These are phyloP conservation scores for Botrytis sinoallii DNA, from an alignment of 2,329 filamentous ascomycete species.

Conservation along the genomic window DNA sequence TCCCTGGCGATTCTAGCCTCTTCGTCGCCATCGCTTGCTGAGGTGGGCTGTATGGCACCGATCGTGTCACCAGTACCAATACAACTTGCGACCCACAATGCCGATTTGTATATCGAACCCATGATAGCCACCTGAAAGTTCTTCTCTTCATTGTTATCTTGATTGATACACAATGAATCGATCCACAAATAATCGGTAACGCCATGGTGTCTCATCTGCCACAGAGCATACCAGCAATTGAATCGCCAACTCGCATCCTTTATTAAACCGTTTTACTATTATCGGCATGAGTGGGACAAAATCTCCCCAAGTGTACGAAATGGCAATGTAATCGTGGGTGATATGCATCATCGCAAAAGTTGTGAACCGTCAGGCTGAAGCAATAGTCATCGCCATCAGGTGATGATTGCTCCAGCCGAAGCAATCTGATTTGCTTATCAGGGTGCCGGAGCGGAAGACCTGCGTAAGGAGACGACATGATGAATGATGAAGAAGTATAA, in stretches of 20 bases:
- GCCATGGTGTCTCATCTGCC: conserved; percentile 17
- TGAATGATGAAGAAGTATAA: background rate
- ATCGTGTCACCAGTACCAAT: conserved; percentile 18
- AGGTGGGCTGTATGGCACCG: background rate
- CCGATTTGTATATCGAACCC: conserved; percentile 24
- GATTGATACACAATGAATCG: conserved; percentile 28
- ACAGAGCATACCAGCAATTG: conserved; percentile 16
- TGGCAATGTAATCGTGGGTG: conserved; percentile 3
- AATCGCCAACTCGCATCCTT: conserved; percentile 1
- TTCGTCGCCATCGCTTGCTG: background rate
- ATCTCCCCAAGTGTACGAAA: conserved; percentile 12
- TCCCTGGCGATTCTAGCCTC: background rate
- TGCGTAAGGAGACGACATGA: conserved; percentile 2
- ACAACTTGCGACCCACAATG: conserved; percentile 24
- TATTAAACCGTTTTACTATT: background rate
- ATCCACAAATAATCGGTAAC: conserved; percentile 23
- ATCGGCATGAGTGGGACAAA: background rate
- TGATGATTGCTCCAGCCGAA: background rate
- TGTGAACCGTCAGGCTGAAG: conserved; percentile 7
- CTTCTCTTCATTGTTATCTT: conserved; percentile 21
- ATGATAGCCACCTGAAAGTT: conserved; percentile 23
- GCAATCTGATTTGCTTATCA: conserved; percentile 7
- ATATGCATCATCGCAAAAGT: background rate
- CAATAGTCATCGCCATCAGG: background rate
- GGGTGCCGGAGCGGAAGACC: background rate